Evolutionary conservation across 1,284 basidiomycete species (phyloP), one percentile per base, ranked within the genome.

Genomic region (Earliella scabrosa): DNA sequence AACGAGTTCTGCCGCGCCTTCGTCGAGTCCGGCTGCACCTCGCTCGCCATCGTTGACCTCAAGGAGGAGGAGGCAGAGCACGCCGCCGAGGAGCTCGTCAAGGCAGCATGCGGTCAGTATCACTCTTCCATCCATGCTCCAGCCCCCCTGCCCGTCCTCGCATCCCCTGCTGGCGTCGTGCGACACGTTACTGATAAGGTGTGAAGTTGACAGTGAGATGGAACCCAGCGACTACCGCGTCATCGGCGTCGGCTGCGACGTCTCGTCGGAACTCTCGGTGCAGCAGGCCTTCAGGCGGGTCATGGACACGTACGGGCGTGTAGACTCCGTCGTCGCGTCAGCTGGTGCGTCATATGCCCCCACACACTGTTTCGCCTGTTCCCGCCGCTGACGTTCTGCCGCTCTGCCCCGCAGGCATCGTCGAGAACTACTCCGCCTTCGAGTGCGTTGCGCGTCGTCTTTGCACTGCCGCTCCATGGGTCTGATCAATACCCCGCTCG

Each of bases 1-100:
- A 84, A 91, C 67, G 87, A 94, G 73, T 94, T 97, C 72, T 94
- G 92, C 66, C 85, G 88, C 51, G 94, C 94, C 8, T 94, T 98
- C 72, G 71, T 96, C 63, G 87, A 92, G 75, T 92, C 92, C 18
- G 95, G 94, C 50, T 94, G 93, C 71, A 90, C 87, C 39, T 81
- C 82, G 49, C 74, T 98, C 34, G 94, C 88, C 38, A 85, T 98
- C 64, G 75, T 98, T 52, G 96, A 98, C 74, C 77, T 98, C 54
- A 88, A 89, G 67, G 79, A 87, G 65, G 80, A 78, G 2, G 92
- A 95, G 54, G 89, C 89, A 1, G 73, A 86, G 62, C 72, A 73
- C 16, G 90, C 95, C 4, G 94, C 92, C 2, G 74, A 82, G 35
- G 93, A 95, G 68, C 83, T 98, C 47, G 74, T 82, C 44, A 73